phyloP scores from a whole-genome alignment of 2,329 filamentous ascomycete genomes.

The Cytospora leucostoma region DNA sequence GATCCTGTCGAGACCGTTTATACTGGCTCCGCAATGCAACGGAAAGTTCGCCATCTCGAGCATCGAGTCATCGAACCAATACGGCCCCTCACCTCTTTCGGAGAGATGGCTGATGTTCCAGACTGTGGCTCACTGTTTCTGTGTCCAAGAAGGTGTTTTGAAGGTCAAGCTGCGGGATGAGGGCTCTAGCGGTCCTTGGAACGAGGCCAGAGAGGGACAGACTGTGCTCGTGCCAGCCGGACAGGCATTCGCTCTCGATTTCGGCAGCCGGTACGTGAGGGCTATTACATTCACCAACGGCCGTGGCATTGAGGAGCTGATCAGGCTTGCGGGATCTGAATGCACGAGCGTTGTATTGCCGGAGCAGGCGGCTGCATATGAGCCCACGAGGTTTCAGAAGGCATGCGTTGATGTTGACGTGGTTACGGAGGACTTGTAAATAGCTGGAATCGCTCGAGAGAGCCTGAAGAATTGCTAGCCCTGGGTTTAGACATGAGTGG shows the following conservation, averaged over 20 bases:
- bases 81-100: constrained; percentile 39
- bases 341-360: constrained; percentile 42
- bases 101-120: constrained; percentile 44
- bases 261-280: constrained; percentile 49
- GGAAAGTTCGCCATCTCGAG: constrained; percentile 56
- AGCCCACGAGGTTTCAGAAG: constrained; percentile 30
- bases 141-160: constrained; percentile 49
- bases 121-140: constrained; percentile 54
- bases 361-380: constrained; percentile 36
- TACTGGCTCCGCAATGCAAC: constrained; percentile 48
- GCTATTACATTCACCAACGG: constrained; percentile 52
- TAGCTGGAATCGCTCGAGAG: too few species aligned
- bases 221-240: constrained; percentile 51
- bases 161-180: constrained; percentile 43
- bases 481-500: too few species aligned
- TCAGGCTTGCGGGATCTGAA: constrained; percentile 41
- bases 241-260: constrained; percentile 46
- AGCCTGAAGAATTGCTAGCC: too few species aligned
- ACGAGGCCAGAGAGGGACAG: constrained; percentile 47
- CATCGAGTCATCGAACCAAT: constrained; percentile 48
- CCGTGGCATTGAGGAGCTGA: constrained; percentile 48
- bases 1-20: constrained; percentile 49
- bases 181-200: constrained; percentile 30
- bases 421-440: constrained; percentile 1
- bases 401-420: constrained; percentile 7